These are phyloP conservation scores for Volvox reticuliferus DNA, from an alignment of 139 green algal species.

Conservation along the genomic window DNA sequence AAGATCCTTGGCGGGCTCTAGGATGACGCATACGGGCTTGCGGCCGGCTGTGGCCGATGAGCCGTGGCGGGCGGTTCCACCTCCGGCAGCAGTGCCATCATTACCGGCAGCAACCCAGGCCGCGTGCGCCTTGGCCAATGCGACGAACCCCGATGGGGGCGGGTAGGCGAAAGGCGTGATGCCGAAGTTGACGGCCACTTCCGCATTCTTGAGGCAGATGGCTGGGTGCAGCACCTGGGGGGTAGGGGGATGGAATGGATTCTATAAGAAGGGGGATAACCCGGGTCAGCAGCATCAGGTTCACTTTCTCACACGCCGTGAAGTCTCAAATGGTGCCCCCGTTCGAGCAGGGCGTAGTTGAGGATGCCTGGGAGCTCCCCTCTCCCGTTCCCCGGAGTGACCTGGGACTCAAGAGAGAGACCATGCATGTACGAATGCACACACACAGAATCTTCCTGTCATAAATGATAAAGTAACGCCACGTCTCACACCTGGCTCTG, in stretches of 20 bases:
- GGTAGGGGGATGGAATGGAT: background rate
- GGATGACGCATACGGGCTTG: slow-evolving; percentile 79
- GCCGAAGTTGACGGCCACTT: slow-evolving; percentile 81
- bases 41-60: slow-evolving; percentile 11
- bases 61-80: background rate
- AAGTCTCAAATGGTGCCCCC: too few species aligned
- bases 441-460: too few species aligned
- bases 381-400: too few species aligned
- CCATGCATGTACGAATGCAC: too few species aligned
- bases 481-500: slow-evolving; percentile 41
- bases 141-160: slow-evolving; percentile 16
- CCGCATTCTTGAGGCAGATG: slow-evolving; percentile 85
- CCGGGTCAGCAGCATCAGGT: background rate
- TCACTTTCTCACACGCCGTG: too few species aligned
- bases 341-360: too few species aligned
- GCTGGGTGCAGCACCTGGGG: slow-evolving; percentile 76
- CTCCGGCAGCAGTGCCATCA: too few species aligned
- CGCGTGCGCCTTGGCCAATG: slow-evolving; percentile 30
- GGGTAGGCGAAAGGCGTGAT: background rate
- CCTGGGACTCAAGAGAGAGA: too few species aligned
- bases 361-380: too few species aligned
- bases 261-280: background rate
- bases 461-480: too few species aligned
- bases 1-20: slow-evolving; percentile 86
- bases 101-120: slow-evolving; percentile 17